phyloP scores from a whole-genome alignment of 352 stramenopile species.

The Globisporangium orthogonon region DNA sequence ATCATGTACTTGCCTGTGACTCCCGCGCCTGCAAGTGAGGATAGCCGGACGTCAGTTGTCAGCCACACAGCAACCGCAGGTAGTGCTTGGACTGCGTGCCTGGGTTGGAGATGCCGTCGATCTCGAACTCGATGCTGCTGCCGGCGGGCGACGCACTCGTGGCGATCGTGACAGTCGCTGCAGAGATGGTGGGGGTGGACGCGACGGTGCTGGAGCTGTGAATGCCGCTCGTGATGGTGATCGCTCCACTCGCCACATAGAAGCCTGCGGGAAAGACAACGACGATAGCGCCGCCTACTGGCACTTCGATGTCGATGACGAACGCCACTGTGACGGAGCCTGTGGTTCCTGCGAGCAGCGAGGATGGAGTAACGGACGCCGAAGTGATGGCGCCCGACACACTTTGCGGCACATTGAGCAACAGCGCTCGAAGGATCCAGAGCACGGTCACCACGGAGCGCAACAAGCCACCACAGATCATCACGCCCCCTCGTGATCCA shows the following conservation, averaged over 20 bases:
- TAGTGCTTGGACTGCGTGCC: constrained; percentile 13
- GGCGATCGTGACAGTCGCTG: constrained; percentile 31
- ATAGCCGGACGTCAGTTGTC: too few species aligned
- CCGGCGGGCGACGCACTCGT: constrained; percentile 15
- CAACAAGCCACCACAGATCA: too few species aligned
- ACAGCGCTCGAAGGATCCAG: too few species aligned
- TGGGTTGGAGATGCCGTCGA: constrained; percentile 55
- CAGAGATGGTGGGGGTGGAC: constrained; percentile 18
- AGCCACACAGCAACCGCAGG: too few species aligned
- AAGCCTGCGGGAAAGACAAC: constrained; percentile 49
- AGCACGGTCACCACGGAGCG: too few species aligned
- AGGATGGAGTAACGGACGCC: background rate
- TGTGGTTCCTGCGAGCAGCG: background rate
- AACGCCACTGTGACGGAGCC: constrained; percentile 25
- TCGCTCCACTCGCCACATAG: constrained; percentile 21
- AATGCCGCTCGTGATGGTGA: constrained; percentile 21
- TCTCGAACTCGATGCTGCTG: constrained; percentile 26
- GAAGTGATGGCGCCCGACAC: background rate
- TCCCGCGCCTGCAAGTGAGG: constrained; percentile 23
- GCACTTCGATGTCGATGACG: constrained; percentile 22
- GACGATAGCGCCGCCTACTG: constrained; percentile 14
- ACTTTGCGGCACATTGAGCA: background rate
- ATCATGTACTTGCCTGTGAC: constrained; percentile 36
- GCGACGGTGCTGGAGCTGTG: constrained; percentile 18
- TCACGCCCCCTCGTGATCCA: too few species aligned